Evolutionary conservation across 768 basidiomycete genomes (phyloP).

Genomic region (Serendipita sp.): DNA sequence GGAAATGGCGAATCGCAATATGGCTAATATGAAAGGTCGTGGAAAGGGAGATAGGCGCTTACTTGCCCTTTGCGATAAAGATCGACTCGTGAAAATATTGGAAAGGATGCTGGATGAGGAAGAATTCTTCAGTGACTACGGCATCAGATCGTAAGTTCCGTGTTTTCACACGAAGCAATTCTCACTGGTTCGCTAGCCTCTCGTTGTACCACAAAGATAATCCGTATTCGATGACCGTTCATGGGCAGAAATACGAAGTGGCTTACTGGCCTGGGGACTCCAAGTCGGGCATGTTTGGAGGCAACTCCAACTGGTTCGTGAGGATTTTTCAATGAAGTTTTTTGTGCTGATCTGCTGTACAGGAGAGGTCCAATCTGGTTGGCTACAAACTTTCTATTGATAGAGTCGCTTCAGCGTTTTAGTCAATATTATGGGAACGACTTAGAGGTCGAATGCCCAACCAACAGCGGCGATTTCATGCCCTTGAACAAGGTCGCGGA

Average conservation of each 20-base stretch:
- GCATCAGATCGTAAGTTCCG: slow-evolving; percentile 82
- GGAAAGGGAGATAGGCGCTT: slow-evolving; percentile 80
- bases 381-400: slow-evolving; percentile 88
- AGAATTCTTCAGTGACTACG: slow-evolving; percentile 92
- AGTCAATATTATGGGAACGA: slow-evolving; percentile 95
- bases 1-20: slow-evolving; percentile 74
- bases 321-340: neutral
- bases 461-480: slow-evolving; percentile 96
- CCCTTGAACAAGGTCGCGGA: slow-evolving; percentile 86
- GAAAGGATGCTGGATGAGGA: slow-evolving; percentile 96
- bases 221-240: slow-evolving; percentile 90
- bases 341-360: slow-evolving; percentile 5
- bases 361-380: slow-evolving; percentile 38
- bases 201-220: slow-evolving; percentile 81
- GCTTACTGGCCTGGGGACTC: slow-evolving; percentile 98
- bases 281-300: slow-evolving; percentile 92
- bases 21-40: slow-evolving; percentile 86
- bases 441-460: slow-evolving; percentile 89
- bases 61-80: slow-evolving; percentile 82
- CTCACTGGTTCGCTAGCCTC: slow-evolving; percentile 37
- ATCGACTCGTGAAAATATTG: slow-evolving; percentile 71
- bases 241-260: slow-evolving; percentile 83
- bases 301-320: slow-evolving; percentile 25
- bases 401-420: slow-evolving; percentile 92
- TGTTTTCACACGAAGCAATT: neutral